A percentile compares a stretch with the other conserved stretches of the same genome.
phyloP scores from a whole-genome alignment of 2,329 filamentous ascomycete species.

The Cladosporium sp. region DNA sequence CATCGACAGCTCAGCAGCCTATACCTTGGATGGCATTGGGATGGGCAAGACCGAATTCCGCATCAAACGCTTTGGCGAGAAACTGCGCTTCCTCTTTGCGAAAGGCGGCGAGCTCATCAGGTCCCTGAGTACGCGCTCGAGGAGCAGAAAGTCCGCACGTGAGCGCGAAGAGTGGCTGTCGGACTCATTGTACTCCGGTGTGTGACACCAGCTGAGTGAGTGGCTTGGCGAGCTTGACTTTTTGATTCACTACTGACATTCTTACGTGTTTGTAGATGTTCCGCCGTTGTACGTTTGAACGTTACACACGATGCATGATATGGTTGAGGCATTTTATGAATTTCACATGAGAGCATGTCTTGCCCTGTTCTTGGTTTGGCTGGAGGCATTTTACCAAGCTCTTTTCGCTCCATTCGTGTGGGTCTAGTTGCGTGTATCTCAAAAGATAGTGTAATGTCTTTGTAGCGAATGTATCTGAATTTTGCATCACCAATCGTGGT shows the following conservation, averaged over 20 bases:
- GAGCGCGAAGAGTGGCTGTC: constrained; percentile 28
- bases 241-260: background rate
- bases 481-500: background rate
- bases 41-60: constrained; percentile 44
- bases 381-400: background rate
- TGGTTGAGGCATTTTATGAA: background rate
- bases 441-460: background rate
- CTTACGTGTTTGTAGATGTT: background rate
- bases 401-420: background rate
- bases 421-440: background rate
- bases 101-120: constrained; percentile 38
- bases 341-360: background rate
- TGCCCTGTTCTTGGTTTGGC: background rate
- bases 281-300: constrained; percentile 15
- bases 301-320: background rate
- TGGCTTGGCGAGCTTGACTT: background rate
- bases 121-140: constrained; percentile 29
- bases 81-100: constrained; percentile 38
- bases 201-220: constrained; percentile 25
- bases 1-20: constrained; percentile 23
- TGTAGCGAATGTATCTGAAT: background rate
- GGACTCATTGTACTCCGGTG: constrained; percentile 34
- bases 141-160: constrained; percentile 14
- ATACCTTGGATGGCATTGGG: constrained; percentile 36
- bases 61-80: constrained; percentile 42